These are phyloP conservation scores for Mortierella claussenii DNA, from an alignment of 192 early-diverging fungal species.

Conservation along the genomic window DNA sequence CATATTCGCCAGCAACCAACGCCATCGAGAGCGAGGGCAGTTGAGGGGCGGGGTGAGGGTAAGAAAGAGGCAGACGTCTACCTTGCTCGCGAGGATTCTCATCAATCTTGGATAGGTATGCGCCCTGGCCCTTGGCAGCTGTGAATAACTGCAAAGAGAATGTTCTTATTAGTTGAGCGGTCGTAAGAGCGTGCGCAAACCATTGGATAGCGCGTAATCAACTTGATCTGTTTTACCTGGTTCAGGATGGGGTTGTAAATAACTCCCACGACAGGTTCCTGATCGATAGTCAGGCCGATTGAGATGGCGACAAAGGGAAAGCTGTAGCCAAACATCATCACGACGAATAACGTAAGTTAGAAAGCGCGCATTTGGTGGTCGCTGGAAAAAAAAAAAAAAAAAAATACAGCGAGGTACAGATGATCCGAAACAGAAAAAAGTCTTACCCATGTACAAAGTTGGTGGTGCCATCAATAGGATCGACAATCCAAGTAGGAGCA, in stretches of 20 bases:
- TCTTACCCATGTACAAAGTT: conserved; percentile 78
- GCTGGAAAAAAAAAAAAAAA: not conserved
- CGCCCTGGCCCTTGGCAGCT: conserved; percentile 70
- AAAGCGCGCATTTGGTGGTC: not conserved
- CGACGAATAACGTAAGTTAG: not conserved
- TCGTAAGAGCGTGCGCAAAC: not conserved
- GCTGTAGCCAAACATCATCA: conserved; percentile 21
- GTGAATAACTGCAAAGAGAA: conserved; percentile 55
- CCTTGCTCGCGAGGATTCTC: conserved; percentile 55
- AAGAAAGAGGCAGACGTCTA: conserved; percentile 68
- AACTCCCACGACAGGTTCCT: conserved; percentile 85
- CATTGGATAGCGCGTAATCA: not conserved
- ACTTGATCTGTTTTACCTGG: conserved; percentile 66
- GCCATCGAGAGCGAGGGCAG: conserved; percentile 73
- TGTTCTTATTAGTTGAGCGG: not conserved
- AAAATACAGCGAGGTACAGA: no score
- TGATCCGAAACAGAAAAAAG: no score
- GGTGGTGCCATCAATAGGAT: conserved; percentile 87
- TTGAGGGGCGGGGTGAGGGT: conserved; percentile 61
- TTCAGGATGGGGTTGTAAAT: conserved; percentile 91
- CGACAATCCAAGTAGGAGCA: conserved; percentile 90
- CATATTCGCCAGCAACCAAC: conserved; percentile 88
- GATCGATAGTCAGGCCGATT: conserved; percentile 83
- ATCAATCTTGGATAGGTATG: conserved; percentile 62
- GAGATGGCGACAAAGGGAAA: conserved; percentile 89